Percentiles rank a stretch among this genome's conserved stretches.
These are phyloP conservation scores for Galerina sulciceps DNA, from an alignment of 768 basidiomycete genomes.

Conservation along the genomic window DNA sequence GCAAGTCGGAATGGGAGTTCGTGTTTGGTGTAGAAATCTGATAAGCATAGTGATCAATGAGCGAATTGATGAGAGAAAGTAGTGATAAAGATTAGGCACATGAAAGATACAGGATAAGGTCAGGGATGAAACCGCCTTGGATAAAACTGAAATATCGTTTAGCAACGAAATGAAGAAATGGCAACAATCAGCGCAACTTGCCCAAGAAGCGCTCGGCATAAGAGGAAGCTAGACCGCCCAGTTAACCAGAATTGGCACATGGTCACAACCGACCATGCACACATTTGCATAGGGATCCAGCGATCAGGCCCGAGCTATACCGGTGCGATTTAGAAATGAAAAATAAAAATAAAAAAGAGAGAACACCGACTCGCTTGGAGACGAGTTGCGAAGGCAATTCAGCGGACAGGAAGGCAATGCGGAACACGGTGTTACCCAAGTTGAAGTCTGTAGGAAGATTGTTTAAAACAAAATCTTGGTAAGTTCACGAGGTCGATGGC, in stretches of 20 bases:
- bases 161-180: not conserved
- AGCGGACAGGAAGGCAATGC: slow-evolving; percentile 53
- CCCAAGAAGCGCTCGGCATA: slow-evolving; percentile 52
- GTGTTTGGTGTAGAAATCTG: slow-evolving; percentile 63
- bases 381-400: slow-evolving; percentile 68
- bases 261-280: slow-evolving; percentile 56
- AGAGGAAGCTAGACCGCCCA: slow-evolving; percentile 54
- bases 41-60: no score
- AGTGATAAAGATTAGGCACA: slow-evolving; percentile 36
- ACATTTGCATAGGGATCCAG: slow-evolving; percentile 67
- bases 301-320: slow-evolving; percentile 62
- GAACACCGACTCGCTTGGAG: slow-evolving; percentile 53
- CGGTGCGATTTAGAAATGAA: not conserved
- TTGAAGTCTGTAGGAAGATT: slow-evolving; percentile 49
- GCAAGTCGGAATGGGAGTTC: slow-evolving; percentile 62
- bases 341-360: not conserved
- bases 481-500: not conserved
- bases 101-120: slow-evolving; percentile 63
- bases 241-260: slow-evolving; percentile 58
- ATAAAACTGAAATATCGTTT: slow-evolving; percentile 21
- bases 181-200: slow-evolving; percentile 1
- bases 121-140: slow-evolving; percentile 54
- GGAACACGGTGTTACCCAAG: slow-evolving; percentile 57
- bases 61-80: not conserved
- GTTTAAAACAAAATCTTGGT: not conserved